Evolutionary conservation across 495 filamentous ascomycete species (phyloP).

Genomic region (Penicillium ochrochloron): DNA sequence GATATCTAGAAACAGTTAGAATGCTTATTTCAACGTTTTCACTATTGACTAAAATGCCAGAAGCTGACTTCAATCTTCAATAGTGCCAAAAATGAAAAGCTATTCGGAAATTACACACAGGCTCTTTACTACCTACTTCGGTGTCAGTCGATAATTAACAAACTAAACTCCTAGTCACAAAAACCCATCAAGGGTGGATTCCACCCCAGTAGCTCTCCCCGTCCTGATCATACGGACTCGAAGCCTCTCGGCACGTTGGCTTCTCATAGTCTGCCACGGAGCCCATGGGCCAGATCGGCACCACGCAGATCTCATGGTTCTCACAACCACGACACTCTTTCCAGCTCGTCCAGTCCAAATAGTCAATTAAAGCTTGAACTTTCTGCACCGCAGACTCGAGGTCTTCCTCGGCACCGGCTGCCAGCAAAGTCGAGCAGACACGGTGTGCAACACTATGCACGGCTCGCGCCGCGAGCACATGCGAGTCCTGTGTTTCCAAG

Average conservation of each 20-base stretch:
- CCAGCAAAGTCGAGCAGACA: constrained; percentile 57
- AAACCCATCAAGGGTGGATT: constrained; percentile 14
- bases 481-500: constrained; percentile 3
- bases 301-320: constrained; percentile 64
- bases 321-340: constrained; percentile 60
- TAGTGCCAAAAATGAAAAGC: neutral
- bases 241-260: constrained; percentile 51
- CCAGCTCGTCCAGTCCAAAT: constrained; percentile 65
- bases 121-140: neutral
- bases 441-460: constrained; percentile 49
- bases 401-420: constrained; percentile 36
- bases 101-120: neutral
- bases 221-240: constrained; percentile 26
- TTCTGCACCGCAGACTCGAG: constrained; percentile 30
- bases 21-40: neutral
- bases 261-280: constrained; percentile 55
- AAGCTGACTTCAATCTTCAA: neutral
- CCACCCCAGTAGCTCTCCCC: constrained; percentile 47
- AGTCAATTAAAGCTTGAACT: constrained; percentile 48
- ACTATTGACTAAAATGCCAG: neutral
- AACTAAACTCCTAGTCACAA: neutral
- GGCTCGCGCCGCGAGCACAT: constrained; percentile 41
- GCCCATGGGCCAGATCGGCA: constrained; percentile 70
- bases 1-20: constrained; percentile 5
- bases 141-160: neutral